Evolutionary conservation across 1,284 basidiomycete genomes (phyloP).

Genomic region (Leccinum fuscescens): DNA sequence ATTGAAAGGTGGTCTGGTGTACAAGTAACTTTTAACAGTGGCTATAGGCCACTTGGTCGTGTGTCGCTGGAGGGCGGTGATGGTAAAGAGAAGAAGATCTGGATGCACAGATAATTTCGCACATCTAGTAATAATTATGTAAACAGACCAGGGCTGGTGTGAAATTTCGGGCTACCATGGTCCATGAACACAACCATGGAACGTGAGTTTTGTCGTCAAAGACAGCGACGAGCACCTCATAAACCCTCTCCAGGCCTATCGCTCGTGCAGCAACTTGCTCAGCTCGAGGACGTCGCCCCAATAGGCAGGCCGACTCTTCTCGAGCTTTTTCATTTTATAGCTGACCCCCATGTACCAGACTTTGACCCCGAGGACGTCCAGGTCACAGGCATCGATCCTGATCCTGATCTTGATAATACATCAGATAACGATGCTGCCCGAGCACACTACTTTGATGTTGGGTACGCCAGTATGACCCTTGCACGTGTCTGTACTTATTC

Average conservation of each 20-base stretch:
- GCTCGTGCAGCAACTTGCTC: slow-evolving; percentile 79
- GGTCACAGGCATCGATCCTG: slow-evolving; percentile 31
- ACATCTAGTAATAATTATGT: slow-evolving; percentile 34
- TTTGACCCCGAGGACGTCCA: slow-evolving; percentile 75
- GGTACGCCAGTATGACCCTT: slow-evolving; percentile 47
- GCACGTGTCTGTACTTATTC: slow-evolving; percentile 10
- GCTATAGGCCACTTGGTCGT: slow-evolving; percentile 33
- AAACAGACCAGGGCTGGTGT: slow-evolving; percentile 22
- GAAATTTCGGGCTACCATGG: slow-evolving; percentile 1
- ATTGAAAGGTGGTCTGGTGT: slow-evolving; percentile 32
- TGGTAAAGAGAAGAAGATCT: slow-evolving; percentile 28
- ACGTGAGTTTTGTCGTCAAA: slow-evolving; percentile 26
- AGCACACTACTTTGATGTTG: slow-evolving; percentile 82
- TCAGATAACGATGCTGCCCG: slow-evolving; percentile 43
- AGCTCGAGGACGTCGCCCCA: slow-evolving; percentile 71
- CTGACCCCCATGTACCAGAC: slow-evolving; percentile 43
- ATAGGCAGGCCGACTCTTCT: slow-evolving; percentile 45
- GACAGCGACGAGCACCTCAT: slow-evolving; percentile 6
- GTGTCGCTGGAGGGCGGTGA: slow-evolving; percentile 33
- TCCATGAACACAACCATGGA: slow-evolving; percentile 22
- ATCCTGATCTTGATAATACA: slow-evolving; percentile 25
- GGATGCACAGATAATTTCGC: slow-evolving; percentile 17
- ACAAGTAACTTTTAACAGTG: slow-evolving; percentile 19
- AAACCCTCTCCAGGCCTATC: slow-evolving; percentile 47
- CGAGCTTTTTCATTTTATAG: slow-evolving; percentile 1